Evolutionary conservation across 805 yeast species (phyloP).

Genomic region (Candida sanyiensis): DNA sequence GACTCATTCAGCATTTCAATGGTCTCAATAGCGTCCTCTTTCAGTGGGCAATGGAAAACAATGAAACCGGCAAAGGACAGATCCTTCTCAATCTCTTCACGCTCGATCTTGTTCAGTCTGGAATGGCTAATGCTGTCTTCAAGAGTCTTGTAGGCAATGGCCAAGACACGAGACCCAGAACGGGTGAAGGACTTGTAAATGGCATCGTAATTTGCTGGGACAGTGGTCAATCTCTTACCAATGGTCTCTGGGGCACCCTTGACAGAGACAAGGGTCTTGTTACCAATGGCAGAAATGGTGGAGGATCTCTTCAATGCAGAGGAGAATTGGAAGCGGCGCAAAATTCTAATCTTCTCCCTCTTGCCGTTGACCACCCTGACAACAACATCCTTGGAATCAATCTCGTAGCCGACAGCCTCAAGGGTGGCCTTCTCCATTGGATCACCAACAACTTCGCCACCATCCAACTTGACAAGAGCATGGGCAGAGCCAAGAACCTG

Average conservation of each 20-base stretch:
- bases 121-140: slow-evolving; percentile 43
- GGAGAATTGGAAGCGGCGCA: slow-evolving; percentile 95
- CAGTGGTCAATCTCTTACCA: slow-evolving; percentile 60
- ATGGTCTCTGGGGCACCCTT: slow-evolving; percentile 99
- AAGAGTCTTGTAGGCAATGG: slow-evolving; percentile 80
- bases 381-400: slow-evolving; percentile 70
- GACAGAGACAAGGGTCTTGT: slow-evolving; percentile 67
- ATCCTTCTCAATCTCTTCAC: slow-evolving; percentile 72
- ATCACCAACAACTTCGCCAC: slow-evolving; percentile 97
- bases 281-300: slow-evolving; percentile 60
- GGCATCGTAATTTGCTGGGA: slow-evolving; percentile 79
- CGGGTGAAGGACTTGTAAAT: slow-evolving; percentile 87
- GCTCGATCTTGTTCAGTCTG: slow-evolving; percentile 52
- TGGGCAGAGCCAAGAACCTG: slow-evolving; percentile 90
- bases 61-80: slow-evolving; percentile 86
- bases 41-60: slow-evolving; percentile 96
- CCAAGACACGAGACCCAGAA: slow-evolving; percentile 93
- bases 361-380: slow-evolving; percentile 35
- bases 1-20: slow-evolving; percentile 91
- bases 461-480: slow-evolving; percentile 89
- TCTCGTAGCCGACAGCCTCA: slow-evolving; percentile 79
- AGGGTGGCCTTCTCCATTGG: slow-evolving; percentile 98
- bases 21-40: slow-evolving; percentile 85
- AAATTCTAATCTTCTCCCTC: slow-evolving; percentile 53
- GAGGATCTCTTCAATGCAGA: slow-evolving; percentile 94